These are phyloP conservation scores for Candida methanosorbosa DNA, from an alignment of 805 yeast species.

Conservation along the genomic window DNA sequence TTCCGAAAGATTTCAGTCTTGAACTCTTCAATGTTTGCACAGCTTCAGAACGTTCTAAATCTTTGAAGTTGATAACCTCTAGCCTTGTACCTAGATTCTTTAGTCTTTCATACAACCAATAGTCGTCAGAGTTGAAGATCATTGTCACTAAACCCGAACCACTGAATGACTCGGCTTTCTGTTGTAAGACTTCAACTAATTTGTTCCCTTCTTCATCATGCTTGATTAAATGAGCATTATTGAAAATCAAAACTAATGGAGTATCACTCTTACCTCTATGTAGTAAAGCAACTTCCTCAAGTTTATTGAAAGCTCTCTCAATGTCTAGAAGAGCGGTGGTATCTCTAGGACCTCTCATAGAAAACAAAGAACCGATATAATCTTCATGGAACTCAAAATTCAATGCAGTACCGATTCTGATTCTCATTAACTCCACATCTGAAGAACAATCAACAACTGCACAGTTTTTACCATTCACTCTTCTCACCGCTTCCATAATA, in stretches of 20 bases:
- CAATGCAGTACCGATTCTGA: slow-evolving; percentile 67
- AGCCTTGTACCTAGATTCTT: slow-evolving; percentile 64
- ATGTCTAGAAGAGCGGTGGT: slow-evolving; percentile 76
- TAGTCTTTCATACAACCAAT: slow-evolving; percentile 77
- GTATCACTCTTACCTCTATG: slow-evolving; percentile 31
- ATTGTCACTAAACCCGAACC: slow-evolving; percentile 63
- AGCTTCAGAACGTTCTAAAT: slow-evolving; percentile 48
- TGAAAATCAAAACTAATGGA: slow-evolving; percentile 65
- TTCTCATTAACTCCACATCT: slow-evolving; percentile 74
- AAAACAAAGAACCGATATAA: slow-evolving; percentile 73
- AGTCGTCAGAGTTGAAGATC: slow-evolving; percentile 74
- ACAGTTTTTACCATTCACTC: slow-evolving; percentile 54
- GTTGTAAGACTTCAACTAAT: slow-evolving; percentile 67
- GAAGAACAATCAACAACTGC: slow-evolving; percentile 76
- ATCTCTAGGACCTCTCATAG: slow-evolving; percentile 78
- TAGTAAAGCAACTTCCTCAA: slow-evolving; percentile 62
- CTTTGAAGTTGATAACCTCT: slow-evolving; percentile 62
- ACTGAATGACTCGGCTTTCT: slow-evolving; percentile 70
- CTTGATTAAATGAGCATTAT: slow-evolving; percentile 65
- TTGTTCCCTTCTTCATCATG: slow-evolving; percentile 69
- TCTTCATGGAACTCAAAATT: slow-evolving; percentile 72
- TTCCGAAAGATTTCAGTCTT: slow-evolving; percentile 35
- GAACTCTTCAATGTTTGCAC: slow-evolving; percentile 44
- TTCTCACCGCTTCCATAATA: slow-evolving; percentile 60
- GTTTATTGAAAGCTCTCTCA: slow-evolving; percentile 69